A percentile compares a stretch with the other conserved stretches of the same genome.
phyloP scores from a whole-genome alignment of 2,329 filamentous ascomycete genomes.

The Paraconiothyrium sp. region DNA sequence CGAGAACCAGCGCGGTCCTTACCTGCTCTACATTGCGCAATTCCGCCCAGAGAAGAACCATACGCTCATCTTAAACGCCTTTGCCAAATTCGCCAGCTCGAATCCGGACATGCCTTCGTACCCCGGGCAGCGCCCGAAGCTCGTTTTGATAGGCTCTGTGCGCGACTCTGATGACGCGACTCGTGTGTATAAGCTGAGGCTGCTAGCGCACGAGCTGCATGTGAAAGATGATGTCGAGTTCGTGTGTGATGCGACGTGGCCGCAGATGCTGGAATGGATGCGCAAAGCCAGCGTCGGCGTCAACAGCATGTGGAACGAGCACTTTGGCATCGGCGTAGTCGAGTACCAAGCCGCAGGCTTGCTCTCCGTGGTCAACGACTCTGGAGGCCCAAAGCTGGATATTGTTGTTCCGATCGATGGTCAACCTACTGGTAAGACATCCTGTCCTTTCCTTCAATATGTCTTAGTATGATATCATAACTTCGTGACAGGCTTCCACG shows the following conservation, averaged over 20 bases:
- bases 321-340: slow-evolving; percentile 97
- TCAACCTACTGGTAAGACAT: slow-evolving; percentile 73
- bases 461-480: slow-evolving; percentile 16
- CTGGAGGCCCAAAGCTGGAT: slow-evolving; percentile 90
- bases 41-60: slow-evolving; percentile 99
- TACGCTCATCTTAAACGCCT: slow-evolving; percentile 83
- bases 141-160: slow-evolving; percentile 93
- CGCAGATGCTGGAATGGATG: slow-evolving; percentile 83
- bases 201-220: slow-evolving; percentile 82
- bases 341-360: slow-evolving; percentile 97
- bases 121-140: slow-evolving; percentile 65
- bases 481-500: slow-evolving; percentile 76
- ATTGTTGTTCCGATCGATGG: slow-evolving; percentile 87
- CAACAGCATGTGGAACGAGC: slow-evolving; percentile 99
- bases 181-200: slow-evolving; percentile 85
- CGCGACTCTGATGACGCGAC: slow-evolving; percentile 82
- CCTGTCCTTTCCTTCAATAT: neutral
- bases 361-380: slow-evolving; percentile 91
- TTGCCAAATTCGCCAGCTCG: slow-evolving; percentile 72
- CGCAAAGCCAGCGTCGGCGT: slow-evolving; percentile 82
- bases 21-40: slow-evolving; percentile 92
- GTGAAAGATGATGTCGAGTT: slow-evolving; percentile 89
- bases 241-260: slow-evolving; percentile 88
- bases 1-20: slow-evolving; percentile 74
- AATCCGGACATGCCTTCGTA: slow-evolving; percentile 46